These are phyloP conservation scores for Boletus pseudopeckii DNA, from an alignment of 768 basidiomycete species.

Conservation along the genomic window DNA sequence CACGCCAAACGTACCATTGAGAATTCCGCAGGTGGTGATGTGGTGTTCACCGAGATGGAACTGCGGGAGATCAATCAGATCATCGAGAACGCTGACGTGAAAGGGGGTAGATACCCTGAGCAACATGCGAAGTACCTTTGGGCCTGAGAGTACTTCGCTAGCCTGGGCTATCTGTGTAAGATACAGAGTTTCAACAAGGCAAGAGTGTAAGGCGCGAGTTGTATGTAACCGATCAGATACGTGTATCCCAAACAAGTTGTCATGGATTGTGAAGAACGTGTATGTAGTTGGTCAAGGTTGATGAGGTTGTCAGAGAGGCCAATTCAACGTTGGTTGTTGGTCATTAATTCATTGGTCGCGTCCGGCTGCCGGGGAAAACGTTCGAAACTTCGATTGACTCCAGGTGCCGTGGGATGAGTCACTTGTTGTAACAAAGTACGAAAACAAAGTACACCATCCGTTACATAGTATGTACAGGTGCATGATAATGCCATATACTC, in stretches of 20 bases:
- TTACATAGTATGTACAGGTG: too few species aligned
- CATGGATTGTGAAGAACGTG: neutral
- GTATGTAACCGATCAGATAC: neutral
- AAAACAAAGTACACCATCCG: too few species aligned
- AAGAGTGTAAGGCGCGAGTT: neutral
- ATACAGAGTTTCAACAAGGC: neutral
- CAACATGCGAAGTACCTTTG: conserved; percentile 27
- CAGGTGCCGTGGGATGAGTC: too few species aligned
- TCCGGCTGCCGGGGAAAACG: too few species aligned
- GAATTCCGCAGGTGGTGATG: conserved; percentile 41
- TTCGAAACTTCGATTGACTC: too few species aligned
- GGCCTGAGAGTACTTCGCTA: conserved; percentile 21
- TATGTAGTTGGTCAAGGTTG: neutral
- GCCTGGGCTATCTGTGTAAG: neutral
- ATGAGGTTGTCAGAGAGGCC: neutral
- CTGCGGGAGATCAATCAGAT: conserved; percentile 37
- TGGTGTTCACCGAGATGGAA: conserved; percentile 41
- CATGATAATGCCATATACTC: too few species aligned
- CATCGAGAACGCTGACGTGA: conserved; percentile 34
- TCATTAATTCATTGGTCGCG: too few species aligned
- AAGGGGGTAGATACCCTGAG: conserved; percentile 40
- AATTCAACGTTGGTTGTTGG: too few species aligned
- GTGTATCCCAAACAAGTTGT: neutral
- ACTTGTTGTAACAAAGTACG: too few species aligned
- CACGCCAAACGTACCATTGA: conserved; percentile 42